These are phyloP conservation scores for Nadsonia fulvescens DNA, from an alignment of 805 yeast species.

Conservation along the genomic window DNA sequence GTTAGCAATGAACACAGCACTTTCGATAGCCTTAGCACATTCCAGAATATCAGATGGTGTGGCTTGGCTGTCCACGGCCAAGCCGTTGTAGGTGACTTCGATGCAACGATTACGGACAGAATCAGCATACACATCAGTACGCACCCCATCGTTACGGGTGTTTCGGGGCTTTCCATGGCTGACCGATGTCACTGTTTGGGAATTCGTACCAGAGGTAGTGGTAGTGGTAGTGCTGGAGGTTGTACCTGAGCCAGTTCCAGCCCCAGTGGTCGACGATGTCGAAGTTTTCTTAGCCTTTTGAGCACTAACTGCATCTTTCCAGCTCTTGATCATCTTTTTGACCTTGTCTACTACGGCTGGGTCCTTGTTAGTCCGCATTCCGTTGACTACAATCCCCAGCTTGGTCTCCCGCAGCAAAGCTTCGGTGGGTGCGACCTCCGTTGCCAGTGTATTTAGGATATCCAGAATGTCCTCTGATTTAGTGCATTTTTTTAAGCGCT, in stretches of 20 bases:
- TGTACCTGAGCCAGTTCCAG: conserved; percentile 4
- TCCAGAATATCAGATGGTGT: conserved; percentile 42
- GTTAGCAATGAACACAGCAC: conserved; percentile 38
- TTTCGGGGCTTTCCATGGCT: conserved; percentile 45
- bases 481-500: conserved; percentile 55
- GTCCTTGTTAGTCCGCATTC: conserved; percentile 58
- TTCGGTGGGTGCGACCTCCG: conserved; percentile 70
- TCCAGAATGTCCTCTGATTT: conserved; percentile 48
- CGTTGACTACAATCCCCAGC: conserved; percentile 93
- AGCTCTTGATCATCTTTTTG: conserved; percentile 60
- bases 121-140: conserved; percentile 50
- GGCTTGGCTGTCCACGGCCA: conserved; percentile 59
- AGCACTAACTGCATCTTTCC: conserved; percentile 73
- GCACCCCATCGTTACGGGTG: conserved; percentile 65
- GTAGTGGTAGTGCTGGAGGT: conserved; percentile 2
- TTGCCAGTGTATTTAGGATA: conserved; percentile 45
- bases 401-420: conserved; percentile 76
- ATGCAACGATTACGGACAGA: conserved; percentile 71
- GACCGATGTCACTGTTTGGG: conserved; percentile 15
- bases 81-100: conserved; percentile 69
- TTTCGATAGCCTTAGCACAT: conserved; percentile 56
- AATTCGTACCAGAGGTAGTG: conserved; percentile 7
- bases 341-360: conserved; percentile 42
- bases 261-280: conserved; percentile 8
- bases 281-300: conserved; percentile 15